Conservation (phyloP, 306 rosid genomes). For the Rosa multiflora region DNA sequence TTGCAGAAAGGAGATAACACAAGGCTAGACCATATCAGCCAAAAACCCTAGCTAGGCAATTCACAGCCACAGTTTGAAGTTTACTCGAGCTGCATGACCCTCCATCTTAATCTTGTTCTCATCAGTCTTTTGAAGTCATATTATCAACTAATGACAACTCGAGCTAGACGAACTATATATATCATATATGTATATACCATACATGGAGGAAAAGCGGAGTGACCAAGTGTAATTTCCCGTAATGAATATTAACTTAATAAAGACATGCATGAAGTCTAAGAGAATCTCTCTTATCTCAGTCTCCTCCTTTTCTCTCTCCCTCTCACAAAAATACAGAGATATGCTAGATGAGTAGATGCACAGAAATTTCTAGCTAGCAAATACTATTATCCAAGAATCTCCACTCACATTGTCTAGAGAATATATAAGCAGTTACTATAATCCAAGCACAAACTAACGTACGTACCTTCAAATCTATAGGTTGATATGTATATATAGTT, state of each 20-base stretch:
- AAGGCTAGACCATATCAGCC: not conserved
- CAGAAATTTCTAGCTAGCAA: not conserved
- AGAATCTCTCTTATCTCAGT: not conserved
- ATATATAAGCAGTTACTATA: not conserved
- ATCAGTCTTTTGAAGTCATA: not conserved
- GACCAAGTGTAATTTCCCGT: not conserved
- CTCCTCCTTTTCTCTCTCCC: not conserved
- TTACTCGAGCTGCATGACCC: not conserved
- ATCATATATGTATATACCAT: not conserved
- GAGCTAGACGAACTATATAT: not conserved
- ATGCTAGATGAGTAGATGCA: not conserved
- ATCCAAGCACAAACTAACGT: slow-evolving; percentile 10
- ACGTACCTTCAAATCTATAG: not conserved
- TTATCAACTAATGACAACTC: not conserved
- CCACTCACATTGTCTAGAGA: slow-evolving; percentile 3
- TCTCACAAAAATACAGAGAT: not conserved
- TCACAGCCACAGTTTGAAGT: not conserved
- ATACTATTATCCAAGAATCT: not conserved
- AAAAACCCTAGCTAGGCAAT: not conserved
- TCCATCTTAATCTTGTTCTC: not conserved
- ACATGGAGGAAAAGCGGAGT: not conserved
- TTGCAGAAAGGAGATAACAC: not conserved
- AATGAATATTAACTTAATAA: not conserved
- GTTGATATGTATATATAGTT: not conserved
- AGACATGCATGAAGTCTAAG: not conserved